A percentile compares a stretch with the other conserved stretches of the same genome.
Evolutionary conservation across 805 yeast genomes (phyloP).

Genomic region (Wickerhamomyces hampshirensis): DNA sequence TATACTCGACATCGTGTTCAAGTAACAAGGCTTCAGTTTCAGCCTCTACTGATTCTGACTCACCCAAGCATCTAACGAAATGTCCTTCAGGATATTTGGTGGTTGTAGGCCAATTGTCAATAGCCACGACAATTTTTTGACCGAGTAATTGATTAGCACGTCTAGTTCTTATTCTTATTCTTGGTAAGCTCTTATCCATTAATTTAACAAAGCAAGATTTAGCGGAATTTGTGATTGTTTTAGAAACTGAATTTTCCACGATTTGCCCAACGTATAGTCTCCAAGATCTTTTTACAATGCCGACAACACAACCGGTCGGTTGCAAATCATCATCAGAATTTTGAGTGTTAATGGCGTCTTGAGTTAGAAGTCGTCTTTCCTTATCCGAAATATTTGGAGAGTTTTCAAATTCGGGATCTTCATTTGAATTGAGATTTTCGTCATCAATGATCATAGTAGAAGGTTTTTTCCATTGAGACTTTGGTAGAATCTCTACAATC

Average conservation of each 20-base stretch:
- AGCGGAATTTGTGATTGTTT: constrained; percentile 55
- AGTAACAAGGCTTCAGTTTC: constrained; percentile 92
- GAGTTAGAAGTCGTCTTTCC: constrained; percentile 68
- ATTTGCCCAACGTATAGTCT: constrained; percentile 93
- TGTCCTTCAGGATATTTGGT: constrained; percentile 93
- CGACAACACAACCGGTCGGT: constrained; percentile 94
- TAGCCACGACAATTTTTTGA: constrained; percentile 84
- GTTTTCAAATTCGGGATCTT: constrained; percentile 41
- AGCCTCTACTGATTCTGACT: constrained; percentile 85
- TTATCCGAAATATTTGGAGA: constrained; percentile 48
- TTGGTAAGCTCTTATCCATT: constrained; percentile 87
- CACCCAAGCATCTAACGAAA: constrained; percentile 85
- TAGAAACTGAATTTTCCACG: constrained; percentile 68
- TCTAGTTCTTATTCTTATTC: constrained; percentile 81
- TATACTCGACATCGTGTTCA: constrained; percentile 94
- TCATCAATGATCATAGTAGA: constrained; percentile 70
- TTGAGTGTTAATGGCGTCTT: constrained; percentile 71
- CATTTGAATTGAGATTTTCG: constrained; percentile 19
- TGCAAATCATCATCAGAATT: constrained; percentile 49
- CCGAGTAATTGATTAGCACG: constrained; percentile 80
- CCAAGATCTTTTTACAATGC: constrained; percentile 88
- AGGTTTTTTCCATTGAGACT: constrained; percentile 83
- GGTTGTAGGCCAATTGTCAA: constrained; percentile 86
- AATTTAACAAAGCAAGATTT: constrained; percentile 79
- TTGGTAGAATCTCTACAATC: constrained; percentile 83